Evolutionary conservation across 148 eudicot genomes (phyloP).

Genomic region (Vaccinium myrtillus): DNA sequence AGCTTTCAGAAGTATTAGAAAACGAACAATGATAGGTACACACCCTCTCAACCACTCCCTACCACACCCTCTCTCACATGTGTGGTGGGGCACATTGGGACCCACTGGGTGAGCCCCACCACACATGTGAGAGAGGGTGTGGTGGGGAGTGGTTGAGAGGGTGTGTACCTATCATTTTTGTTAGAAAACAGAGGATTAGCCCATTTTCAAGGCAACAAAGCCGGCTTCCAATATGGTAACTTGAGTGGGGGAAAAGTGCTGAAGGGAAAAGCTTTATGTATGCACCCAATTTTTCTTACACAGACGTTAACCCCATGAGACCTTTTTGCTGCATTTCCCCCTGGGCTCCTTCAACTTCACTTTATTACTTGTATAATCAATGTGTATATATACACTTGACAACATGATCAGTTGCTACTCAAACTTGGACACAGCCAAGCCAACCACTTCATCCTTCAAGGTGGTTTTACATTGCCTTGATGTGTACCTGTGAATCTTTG

Average conservation of each 20-base stretch:
- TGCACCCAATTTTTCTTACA: not conserved
- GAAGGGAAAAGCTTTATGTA: slow-evolving; percentile 30
- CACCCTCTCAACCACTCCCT: too few relatives aligned
- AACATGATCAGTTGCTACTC: slow-evolving; percentile 26
- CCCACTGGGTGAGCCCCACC: too few relatives aligned
- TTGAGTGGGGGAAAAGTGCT: slow-evolving; percentile 27
- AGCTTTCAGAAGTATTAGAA: slow-evolving; percentile 23
- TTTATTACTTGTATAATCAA: slow-evolving; percentile 12
- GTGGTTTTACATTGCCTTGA: not conserved
- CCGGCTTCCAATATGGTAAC: slow-evolving; percentile 44
- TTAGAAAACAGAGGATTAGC: slow-evolving; percentile 32
- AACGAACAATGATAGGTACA: too few relatives aligned
- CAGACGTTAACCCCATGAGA: slow-evolving; percentile 53
- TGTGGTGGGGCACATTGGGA: too few relatives aligned
- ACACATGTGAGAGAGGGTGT: too few relatives aligned
- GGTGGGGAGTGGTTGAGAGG: too few relatives aligned
- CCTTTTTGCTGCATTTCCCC: slow-evolving; percentile 43
- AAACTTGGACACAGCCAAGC: slow-evolving; percentile 16
- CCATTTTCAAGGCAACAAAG: slow-evolving; percentile 47
- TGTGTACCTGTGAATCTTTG: not conserved
- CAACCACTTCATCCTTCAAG: not conserved
- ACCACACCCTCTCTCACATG: too few relatives aligned
- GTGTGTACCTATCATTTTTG: too few relatives aligned
- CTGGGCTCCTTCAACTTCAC: slow-evolving; percentile 33
- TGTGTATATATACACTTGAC: not conserved